Evolutionary conservation across 495 filamentous ascomycete species (phyloP), one percentile per base, ranked within the genome.

Genomic region (Baudoinia panamericana): DNA sequence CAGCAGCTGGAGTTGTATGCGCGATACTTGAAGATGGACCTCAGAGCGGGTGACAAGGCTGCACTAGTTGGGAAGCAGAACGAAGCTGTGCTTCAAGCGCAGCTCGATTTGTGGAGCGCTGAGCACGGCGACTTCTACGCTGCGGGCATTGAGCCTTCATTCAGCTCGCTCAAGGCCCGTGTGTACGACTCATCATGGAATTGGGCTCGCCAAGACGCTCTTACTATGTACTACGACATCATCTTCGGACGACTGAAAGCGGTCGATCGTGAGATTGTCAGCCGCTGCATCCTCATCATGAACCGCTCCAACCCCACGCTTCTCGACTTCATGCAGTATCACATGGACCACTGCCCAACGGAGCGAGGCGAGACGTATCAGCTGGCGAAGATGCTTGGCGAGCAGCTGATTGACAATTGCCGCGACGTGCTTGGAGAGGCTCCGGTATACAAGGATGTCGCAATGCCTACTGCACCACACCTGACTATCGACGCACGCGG

Each of bases 121-220:
- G 90, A 99, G 55, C 92, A 96, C 53, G 90, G 90, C 25, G 92
- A 96, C 39, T 80, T 93, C 63, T 99, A 96, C 52, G 92, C 90
- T 4, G 65, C 76, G 11, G 90, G 90, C 31, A 96, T 99, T 50
- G 85, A 93, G 57, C 92, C 90, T 0, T 73, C 84, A 5, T 99
- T 99, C 60, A 87, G 82, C 55, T 65, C 80, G 2, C 72, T 96
- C 13, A 99, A 99, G 61, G 88, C 90, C 13, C 78, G 90, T 59
- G 76, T 93, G 11, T 99, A 96, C 63, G 90, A 99, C 59, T 96
- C 90, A 0, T 90, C 84, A 0, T 99, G 90, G 90, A 99, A 99
- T 59, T 99, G 90, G 90, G 90, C 84, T 23, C 81, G 90, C 37
- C 92, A 96, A 56, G 90, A 99, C 62, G 90, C 87, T 26, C 70